These are phyloP conservation scores for Boechera divaricarpa DNA, from an alignment of 345 rosid genomes.

Conservation along the genomic window DNA sequence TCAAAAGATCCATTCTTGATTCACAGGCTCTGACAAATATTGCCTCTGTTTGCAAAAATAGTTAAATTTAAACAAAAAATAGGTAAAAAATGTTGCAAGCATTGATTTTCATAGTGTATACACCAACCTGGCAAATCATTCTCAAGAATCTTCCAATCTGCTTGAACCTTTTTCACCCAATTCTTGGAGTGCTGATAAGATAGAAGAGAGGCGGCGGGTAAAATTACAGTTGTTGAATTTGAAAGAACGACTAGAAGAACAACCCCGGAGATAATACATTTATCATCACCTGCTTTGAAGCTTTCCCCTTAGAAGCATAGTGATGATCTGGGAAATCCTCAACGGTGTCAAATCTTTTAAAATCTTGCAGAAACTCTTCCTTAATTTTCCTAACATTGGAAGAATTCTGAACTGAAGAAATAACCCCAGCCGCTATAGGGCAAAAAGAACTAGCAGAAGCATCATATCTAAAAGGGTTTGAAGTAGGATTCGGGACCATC, in stretches of 20 bases:
- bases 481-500: conserved; percentile 22
- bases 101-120: conserved; percentile 17
- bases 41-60: conserved; percentile 53
- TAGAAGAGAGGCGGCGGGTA: conserved; percentile 14
- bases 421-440: conserved; percentile 16
- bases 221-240: not conserved
- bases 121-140: conserved; percentile 86
- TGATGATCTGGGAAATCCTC: conserved; percentile 78
- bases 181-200: conserved; percentile 58
- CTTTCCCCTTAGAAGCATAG: conserved; percentile 48
- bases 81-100: conserved; percentile 1
- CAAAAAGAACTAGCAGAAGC: conserved; percentile 35
- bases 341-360: conserved; percentile 75
- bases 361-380: conserved; percentile 56
- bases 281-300: conserved; percentile 57
- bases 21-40: conserved; percentile 89
- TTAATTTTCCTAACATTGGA: conserved; percentile 29
- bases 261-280: not conserved
- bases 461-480: conserved; percentile 26
- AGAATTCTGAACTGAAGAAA: conserved; percentile 29
- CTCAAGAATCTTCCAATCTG: conserved; percentile 88
- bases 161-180: conserved; percentile 86
- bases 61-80: conserved; percentile 7
- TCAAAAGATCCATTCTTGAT: conserved; percentile 89
- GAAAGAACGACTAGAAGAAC: conserved; percentile 12